Percentiles rank a stretch among this genome's conserved stretches.
phyloP scores from a whole-genome alignment of 768 basidiomycete species.

The Trichaptum fuscoviolaceum region DNA sequence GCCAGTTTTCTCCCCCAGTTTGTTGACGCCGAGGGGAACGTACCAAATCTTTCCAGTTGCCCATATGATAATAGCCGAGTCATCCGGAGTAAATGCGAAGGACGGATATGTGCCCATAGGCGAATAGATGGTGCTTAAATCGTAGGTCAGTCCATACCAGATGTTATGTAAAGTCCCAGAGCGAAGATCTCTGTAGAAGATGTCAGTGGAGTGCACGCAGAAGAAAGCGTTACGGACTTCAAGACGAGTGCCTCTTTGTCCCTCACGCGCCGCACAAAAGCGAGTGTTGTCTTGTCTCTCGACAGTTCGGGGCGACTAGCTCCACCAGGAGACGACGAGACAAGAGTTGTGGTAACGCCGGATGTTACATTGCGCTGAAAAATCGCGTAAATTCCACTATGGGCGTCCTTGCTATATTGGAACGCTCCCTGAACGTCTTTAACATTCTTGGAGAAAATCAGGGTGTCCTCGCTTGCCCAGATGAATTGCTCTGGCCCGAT shows the following conservation, averaged over 20 bases:
- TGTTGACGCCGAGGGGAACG: slow-evolving; percentile 51
- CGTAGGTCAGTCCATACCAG: slow-evolving; percentile 68
- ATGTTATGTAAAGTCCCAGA: slow-evolving; percentile 61
- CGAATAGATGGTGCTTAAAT: slow-evolving; percentile 56
- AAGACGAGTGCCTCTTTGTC: slow-evolving; percentile 71
- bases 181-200: slow-evolving; percentile 46
- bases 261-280: slow-evolving; percentile 67
- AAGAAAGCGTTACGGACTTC: slow-evolving; percentile 39
- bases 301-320: slow-evolving; percentile 70
- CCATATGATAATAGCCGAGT: slow-evolving; percentile 65
- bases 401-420: slow-evolving; percentile 67
- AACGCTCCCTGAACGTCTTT: slow-evolving; percentile 41
- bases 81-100: slow-evolving; percentile 60
- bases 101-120: slow-evolving; percentile 81
- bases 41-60: slow-evolving; percentile 65
- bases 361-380: slow-evolving; percentile 62
- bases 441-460: slow-evolving; percentile 67
- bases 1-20: slow-evolving; percentile 46
- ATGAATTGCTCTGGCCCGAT: slow-evolving; percentile 70
- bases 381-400: slow-evolving; percentile 66
- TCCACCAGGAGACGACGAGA: slow-evolving; percentile 58
- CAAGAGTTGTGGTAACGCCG: slow-evolving; percentile 44
- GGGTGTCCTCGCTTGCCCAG: slow-evolving; percentile 50
- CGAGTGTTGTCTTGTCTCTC: slow-evolving; percentile 60
- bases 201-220: neutral